These are phyloP conservation scores for Colletotrichum salicis DNA, from an alignment of 2,329 filamentous ascomycete species.

Conservation along the genomic window DNA sequence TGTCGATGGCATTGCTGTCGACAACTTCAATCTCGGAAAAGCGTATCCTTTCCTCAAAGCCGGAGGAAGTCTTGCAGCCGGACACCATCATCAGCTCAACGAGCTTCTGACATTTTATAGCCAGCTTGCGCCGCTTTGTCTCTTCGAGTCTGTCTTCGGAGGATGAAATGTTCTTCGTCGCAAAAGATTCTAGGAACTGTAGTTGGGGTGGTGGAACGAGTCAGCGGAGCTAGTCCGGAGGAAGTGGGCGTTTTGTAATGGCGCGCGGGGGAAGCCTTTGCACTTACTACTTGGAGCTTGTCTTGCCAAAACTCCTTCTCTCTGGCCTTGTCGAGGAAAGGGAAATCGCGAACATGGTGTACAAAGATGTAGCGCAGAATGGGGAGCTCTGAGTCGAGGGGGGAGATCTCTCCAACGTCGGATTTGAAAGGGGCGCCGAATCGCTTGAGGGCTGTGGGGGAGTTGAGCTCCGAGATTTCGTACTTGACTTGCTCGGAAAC, in stretches of 20 bases:
- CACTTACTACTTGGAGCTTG: constrained; percentile 88
- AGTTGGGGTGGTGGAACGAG: constrained; percentile 27
- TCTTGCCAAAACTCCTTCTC: constrained; percentile 99
- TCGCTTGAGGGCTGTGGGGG: constrained; percentile 90
- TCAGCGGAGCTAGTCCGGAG: constrained; percentile 14
- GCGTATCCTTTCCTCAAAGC: constrained; percentile 95
- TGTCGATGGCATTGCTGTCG: constrained; percentile 90
- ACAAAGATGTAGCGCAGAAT: constrained; percentile 97
- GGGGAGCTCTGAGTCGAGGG: constrained; percentile 92
- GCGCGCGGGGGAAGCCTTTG: background rate
- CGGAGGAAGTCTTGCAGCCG: constrained; percentile 92
- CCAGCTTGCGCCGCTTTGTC: constrained; percentile 92
- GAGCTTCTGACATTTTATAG: constrained; percentile 91
- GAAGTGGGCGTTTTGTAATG: background rate
- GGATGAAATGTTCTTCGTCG: constrained; percentile 95
- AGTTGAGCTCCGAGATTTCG: constrained; percentile 94
- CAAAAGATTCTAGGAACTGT: constrained; percentile 96
- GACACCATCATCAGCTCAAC: constrained; percentile 99
- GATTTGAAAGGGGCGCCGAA: constrained; percentile 97
- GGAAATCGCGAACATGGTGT: constrained; percentile 96
- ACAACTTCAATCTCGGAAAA: constrained; percentile 98
- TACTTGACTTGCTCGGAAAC: constrained; percentile 87
- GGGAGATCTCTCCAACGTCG: constrained; percentile 90
- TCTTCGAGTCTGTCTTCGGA: constrained; percentile 96
- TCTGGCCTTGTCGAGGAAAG: constrained; percentile 93